Evolutionary conservation across 2,329 filamentous ascomycete genomes (phyloP), one percentile per base, ranked within the genome.

Genomic region (Pestalotiopsis sp.): DNA sequence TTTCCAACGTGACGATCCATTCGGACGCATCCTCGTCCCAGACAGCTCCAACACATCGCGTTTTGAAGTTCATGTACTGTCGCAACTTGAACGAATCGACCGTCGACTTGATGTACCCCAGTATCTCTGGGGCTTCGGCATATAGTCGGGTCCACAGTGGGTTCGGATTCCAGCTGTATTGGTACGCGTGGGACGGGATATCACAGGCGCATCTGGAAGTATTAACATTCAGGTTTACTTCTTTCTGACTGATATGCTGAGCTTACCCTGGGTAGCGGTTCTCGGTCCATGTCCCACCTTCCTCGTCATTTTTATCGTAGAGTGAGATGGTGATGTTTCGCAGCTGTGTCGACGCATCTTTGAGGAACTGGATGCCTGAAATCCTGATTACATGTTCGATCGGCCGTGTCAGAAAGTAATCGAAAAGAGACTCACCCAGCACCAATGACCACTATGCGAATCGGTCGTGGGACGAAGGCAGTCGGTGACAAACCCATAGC

Each of bases 131-230:
- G 20, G 31, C 59, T 20, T 49, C 62, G 25, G 59, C 27, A 61
- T 61, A 61, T 36, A 31, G 59, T 7, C 27, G 59, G 20, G 7
- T 25, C 38, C 39, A 65, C 20, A 3, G 17, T 36, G 17, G 27
- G 38, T 61, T 61, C 13, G 59, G 20, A 14, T 60, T 31, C 58
- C 58, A 60, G 58, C 58, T 60, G 14, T 60, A 60, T 60, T 60
- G 25, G 1, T 31, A 60, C 6, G 58, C 58, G 3, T 60, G 58
- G 27, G 58, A 60, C 27, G 58, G 25, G 4, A 60, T 60, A 60
- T 60, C 25, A 31, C 25, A 60, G 5, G 58, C 58, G 58, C 20
- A 60, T 27, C 58, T 60, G 2, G 2, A 36, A 57, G 6, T n/a
- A 57, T 57, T 25, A 57, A 17, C 23, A 20, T 20, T 57, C n/a